Evolutionary conservation across 2,329 filamentous ascomycete genomes (phyloP).

Genomic region (Trichoderma pleuroti): DNA sequence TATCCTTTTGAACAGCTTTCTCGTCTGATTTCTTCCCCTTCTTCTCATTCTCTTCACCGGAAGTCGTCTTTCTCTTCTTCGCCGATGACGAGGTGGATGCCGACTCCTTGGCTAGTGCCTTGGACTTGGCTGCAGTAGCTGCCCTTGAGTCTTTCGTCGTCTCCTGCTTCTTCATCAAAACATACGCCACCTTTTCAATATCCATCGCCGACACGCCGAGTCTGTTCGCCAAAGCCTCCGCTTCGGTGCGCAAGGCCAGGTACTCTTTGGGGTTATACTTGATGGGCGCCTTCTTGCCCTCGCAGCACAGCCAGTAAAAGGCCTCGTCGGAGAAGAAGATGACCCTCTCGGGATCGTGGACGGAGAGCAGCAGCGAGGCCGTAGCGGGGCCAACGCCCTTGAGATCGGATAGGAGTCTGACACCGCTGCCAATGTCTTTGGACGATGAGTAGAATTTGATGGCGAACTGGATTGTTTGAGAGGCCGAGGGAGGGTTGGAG

Average conservation of each 20-base stretch:
- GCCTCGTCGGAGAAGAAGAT: conserved; percentile 81
- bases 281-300: conserved; percentile 49
- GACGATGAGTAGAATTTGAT: conserved; percentile 44
- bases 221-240: conserved; percentile 42
- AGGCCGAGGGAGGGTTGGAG: conserved; percentile 55
- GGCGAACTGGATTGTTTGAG: conserved; percentile 49
- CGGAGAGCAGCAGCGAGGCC: conserved; percentile 68
- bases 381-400: conserved; percentile 77
- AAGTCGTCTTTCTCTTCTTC: conserved; percentile 25
- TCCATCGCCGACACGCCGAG: conserved; percentile 57
- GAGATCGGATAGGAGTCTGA: conserved; percentile 57
- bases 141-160: background rate
- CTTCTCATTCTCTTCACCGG: conserved; percentile 20
- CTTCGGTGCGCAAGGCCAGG: conserved; percentile 45
- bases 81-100: background rate
- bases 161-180: conserved; percentile 50
- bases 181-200: conserved; percentile 68
- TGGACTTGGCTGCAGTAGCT: background rate
- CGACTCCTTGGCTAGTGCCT: background rate
- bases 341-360: conserved; percentile 55
- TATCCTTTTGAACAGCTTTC: conserved; percentile 12
- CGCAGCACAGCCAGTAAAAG: conserved; percentile 66
- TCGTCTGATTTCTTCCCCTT: background rate
- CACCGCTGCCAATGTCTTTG: conserved; percentile 41
- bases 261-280: conserved; percentile 73